Evolutionary conservation across 139 green algal genomes (phyloP).

Genomic region (Haematococcus lacustris): DNA sequence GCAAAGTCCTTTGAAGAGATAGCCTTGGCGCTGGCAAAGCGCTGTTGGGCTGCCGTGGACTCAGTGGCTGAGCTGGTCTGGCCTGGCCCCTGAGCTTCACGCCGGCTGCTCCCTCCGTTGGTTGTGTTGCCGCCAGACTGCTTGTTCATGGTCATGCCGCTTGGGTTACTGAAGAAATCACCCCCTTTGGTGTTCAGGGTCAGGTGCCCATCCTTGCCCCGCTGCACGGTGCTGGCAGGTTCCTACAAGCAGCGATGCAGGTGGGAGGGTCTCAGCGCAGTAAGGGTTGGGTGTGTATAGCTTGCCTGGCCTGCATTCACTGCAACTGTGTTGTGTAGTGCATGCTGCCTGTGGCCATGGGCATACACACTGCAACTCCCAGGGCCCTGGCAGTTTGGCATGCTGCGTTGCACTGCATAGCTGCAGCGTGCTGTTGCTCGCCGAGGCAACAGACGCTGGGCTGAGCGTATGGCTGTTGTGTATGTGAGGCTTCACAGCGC

Average conservation of each 20-base stretch:
- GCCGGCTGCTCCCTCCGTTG: neutral
- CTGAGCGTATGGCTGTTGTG: slow-evolving; percentile 2
- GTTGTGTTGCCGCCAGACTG: neutral
- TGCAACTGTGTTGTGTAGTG: no score
- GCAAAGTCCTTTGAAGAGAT: slow-evolving; percentile 74
- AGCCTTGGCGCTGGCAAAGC: slow-evolving; percentile 83
- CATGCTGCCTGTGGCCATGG: no score
- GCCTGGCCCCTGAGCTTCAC: neutral
- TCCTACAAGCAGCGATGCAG: slow-evolving; percentile 6
- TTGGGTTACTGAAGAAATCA: slow-evolving; percentile 15
- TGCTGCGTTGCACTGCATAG: no score
- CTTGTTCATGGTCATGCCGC: neutral
- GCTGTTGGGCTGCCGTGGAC: slow-evolving; percentile 34
- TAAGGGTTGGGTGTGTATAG: no score
- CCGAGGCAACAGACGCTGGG: no score
- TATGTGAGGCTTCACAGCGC: neutral
- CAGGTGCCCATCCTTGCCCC: slow-evolving; percentile 82
- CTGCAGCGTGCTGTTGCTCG: no score
- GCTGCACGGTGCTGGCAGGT: slow-evolving; percentile 18
- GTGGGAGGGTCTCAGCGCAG: no score
- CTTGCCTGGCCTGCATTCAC: no score
- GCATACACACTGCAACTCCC: no score
- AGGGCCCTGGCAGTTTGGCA: no score
- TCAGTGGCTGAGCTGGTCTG: slow-evolving; percentile 8
- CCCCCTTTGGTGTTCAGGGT: slow-evolving; percentile 31